Evolutionary conservation across 495 filamentous ascomycete species (phyloP).

Genomic region (Oidiodendron maius): DNA sequence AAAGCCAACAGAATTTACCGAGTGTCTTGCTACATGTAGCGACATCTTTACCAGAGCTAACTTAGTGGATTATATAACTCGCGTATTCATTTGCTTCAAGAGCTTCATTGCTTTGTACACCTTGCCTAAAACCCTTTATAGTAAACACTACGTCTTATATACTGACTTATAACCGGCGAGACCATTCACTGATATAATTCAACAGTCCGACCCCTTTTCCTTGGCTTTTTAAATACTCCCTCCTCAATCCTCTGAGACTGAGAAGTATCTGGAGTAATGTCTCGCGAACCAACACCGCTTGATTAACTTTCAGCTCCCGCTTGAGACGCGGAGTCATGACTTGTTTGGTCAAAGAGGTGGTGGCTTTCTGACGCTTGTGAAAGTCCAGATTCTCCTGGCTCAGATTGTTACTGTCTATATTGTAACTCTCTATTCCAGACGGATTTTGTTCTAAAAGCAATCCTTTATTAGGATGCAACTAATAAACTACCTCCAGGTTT

Average conservation of each 20-base stretch:
- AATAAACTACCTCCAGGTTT: too few relatives aligned
- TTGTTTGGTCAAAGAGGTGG: slow-evolving; percentile 7
- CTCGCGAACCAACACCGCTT: slow-evolving; percentile 16
- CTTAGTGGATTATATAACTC: too few relatives aligned
- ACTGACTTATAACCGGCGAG: neutral
- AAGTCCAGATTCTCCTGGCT: too few relatives aligned
- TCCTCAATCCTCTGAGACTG: slow-evolving; percentile 8
- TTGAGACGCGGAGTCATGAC: slow-evolving; percentile 10
- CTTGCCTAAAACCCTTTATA: slow-evolving; percentile 45
- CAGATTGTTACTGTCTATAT: too few relatives aligned
- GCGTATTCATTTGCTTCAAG: too few relatives aligned
- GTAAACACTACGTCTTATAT: slow-evolving; percentile 34
- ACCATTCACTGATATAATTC: slow-evolving; percentile 2
- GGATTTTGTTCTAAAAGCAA: too few relatives aligned
- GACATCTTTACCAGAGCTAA: too few relatives aligned
- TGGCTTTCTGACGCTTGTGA: slow-evolving; percentile 13
- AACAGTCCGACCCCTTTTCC: slow-evolving; percentile 10
- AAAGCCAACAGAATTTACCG: too few relatives aligned
- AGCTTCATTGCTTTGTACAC: too few relatives aligned
- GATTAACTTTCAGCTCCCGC: slow-evolving; percentile 16
- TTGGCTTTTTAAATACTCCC: slow-evolving; percentile 12
- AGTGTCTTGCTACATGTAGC: too few relatives aligned
- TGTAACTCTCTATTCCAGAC: too few relatives aligned
- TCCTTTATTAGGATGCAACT: too few relatives aligned
- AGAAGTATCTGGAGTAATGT: slow-evolving; percentile 11